A percentile compares a stretch with the other conserved stretches of the same genome.
Evolutionary conservation across 768 basidiomycete species (phyloP).

Genomic region (Pulveroboletus sp.): DNA sequence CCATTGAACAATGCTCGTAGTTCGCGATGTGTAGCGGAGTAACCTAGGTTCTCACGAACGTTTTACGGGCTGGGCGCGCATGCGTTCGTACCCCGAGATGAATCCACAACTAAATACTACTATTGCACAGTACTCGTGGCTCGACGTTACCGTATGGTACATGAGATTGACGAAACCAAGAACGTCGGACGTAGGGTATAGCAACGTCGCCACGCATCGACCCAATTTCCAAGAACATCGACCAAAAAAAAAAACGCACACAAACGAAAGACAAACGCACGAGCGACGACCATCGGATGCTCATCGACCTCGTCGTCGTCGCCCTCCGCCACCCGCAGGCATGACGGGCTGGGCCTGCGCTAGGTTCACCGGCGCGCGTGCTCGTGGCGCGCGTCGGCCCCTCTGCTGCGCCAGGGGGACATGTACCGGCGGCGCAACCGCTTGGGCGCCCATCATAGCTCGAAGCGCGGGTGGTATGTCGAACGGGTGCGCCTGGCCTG

Average conservation of each 20-base stretch:
- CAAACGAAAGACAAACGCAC: not conserved
- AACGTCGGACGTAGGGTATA: not conserved
- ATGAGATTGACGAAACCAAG: not conserved
- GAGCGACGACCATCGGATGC: too few relatives aligned
- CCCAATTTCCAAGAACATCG: not conserved
- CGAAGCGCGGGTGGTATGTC: not conserved
- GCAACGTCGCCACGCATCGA: not conserved
- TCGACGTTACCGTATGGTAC: too few relatives aligned
- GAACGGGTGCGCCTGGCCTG: conserved; percentile 13
- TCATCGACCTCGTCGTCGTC: conserved; percentile 10
- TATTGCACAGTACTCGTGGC: not conserved
- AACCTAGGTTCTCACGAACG: too few relatives aligned
- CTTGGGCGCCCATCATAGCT: not conserved
- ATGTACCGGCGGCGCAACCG: not conserved
- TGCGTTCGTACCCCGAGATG: too few relatives aligned
- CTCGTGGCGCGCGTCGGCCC: not conserved
- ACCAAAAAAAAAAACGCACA: not conserved
- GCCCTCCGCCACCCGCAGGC: conserved; percentile 5
- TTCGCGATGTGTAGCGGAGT: too few relatives aligned
- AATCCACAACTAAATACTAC: not conserved
- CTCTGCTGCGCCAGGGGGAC: not conserved
- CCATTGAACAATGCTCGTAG: too few relatives aligned
- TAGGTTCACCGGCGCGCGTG: not conserved
- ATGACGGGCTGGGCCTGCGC: not conserved
- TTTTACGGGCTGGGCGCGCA: too few relatives aligned